Evolutionary conservation across 306 rosid species (phyloP).

Genomic region (Betula pendula): DNA sequence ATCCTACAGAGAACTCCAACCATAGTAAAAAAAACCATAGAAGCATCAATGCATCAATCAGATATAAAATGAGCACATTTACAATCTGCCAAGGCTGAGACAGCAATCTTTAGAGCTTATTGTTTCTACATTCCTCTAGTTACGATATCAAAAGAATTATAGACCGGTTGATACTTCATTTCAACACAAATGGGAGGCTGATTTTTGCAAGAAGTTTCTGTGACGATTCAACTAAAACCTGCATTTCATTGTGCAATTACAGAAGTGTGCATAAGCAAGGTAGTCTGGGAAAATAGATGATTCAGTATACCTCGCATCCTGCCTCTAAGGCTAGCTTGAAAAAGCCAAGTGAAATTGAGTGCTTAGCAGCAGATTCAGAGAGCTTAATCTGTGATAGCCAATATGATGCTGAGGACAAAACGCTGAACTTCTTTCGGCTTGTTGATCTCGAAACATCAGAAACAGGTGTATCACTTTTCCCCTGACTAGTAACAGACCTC

Average conservation of each 20-base stretch:
- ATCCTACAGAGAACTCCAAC: too few relatives aligned
- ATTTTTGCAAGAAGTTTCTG: background rate
- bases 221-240: background rate
- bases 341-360: constrained; percentile 79
- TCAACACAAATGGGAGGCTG: background rate
- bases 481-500: constrained; percentile 44
- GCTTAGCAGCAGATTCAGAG: constrained; percentile 74
- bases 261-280: background rate
- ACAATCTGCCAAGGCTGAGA: too few relatives aligned
- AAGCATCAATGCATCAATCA: too few relatives aligned
- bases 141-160: too few relatives aligned
- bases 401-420: constrained; percentile 72
- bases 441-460: constrained; percentile 59
- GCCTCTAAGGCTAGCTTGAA: constrained; percentile 86
- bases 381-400: constrained; percentile 86
- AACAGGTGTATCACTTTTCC: constrained; percentile 60
- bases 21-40: too few relatives aligned
- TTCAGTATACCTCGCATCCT: constrained; percentile 66
- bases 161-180: too few relatives aligned
- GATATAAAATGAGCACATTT: too few relatives aligned
- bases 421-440: constrained; percentile 51
- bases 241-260: too few relatives aligned
- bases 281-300: background rate
- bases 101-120: too few relatives aligned
- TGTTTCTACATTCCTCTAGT: too few relatives aligned